These are phyloP conservation scores for Zychaea mexicana DNA, from an alignment of 371 early-diverging fungal genomes.

Conservation along the genomic window DNA sequence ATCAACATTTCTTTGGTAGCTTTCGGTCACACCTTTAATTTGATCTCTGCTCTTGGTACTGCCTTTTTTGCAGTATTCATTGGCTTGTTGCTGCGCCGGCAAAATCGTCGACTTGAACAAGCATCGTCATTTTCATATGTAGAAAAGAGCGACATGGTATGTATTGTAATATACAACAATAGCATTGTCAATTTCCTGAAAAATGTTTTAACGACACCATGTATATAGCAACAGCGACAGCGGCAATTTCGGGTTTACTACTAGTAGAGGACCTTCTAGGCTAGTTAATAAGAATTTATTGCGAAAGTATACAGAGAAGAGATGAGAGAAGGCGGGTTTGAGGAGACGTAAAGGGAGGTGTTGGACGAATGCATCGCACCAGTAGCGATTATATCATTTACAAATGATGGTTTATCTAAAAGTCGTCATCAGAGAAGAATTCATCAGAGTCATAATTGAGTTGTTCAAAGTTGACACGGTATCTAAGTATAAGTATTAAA, in stretches of 20 bases:
- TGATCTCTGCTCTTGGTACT: slow-evolving; percentile 2
- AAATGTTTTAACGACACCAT: too few relatives aligned
- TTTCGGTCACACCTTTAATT: slow-evolving; percentile 19
- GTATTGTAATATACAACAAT: too few relatives aligned
- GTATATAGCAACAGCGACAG: too few relatives aligned
- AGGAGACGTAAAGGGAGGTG: neutral
- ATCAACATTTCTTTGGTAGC: slow-evolving; percentile 9
- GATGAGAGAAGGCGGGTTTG: neutral
- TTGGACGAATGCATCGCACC: neutral
- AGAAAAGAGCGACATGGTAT: neutral
- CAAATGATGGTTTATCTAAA: slow-evolving; percentile 15
- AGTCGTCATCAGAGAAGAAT: slow-evolving; percentile 45
- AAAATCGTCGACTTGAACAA: neutral
- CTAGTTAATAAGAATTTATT: neutral
- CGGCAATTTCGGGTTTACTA: neutral
- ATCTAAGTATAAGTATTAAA: slow-evolving; percentile 41
- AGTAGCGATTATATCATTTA: slow-evolving; percentile 2
- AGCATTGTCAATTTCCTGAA: too few relatives aligned
- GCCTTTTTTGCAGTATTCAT: slow-evolving; percentile 3
- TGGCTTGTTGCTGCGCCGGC: neutral
- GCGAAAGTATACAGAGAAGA: neutral
- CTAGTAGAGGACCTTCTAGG: neutral
- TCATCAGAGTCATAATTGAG: slow-evolving; percentile 59
- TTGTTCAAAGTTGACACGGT: slow-evolving; percentile 90
- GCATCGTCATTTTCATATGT: neutral